Evolutionary conservation across 208 protist genomes (phyloP), one percentile per base, ranked within the genome.

Genomic region (Leishmania mexicana): DNA sequence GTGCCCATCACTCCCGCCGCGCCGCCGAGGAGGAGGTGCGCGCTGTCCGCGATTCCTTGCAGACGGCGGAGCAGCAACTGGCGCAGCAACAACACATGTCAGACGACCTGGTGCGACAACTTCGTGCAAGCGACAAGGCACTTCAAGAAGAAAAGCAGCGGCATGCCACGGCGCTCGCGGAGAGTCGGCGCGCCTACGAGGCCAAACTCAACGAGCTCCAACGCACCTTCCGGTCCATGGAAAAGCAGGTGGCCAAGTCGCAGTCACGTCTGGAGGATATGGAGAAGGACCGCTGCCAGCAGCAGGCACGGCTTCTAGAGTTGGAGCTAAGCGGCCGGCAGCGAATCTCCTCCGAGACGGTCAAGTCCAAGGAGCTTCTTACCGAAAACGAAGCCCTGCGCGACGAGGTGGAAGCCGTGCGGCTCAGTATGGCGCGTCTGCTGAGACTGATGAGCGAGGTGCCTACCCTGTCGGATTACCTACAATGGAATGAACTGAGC

Each of bases 391-490:
- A 87, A 42, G 80, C 80, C 11, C 74, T 96, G 42, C 85, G 84
- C 60, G 89, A 92, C 71, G 88, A 94, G 68, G 86, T 94, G 31
- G 86, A 92, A 51, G 89, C 81, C 8, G 85, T 88, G 60, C 93
- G 85, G 57, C 79, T 93, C 8, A 96, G 94, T 80, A 90, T 94
- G 85, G 88, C 90, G 38, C 90, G 93, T 10, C 83, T 97, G 81
- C 85, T 97, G 79, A 88, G 84, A n/a, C 75, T 97, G 35, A 83
- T 97, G 67, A 79, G 83, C 10, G 85, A 94, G 70, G 90, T 97
- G n/a, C 94, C 94, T n/a, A 76, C 83, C 24, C 80, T 97, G 76
- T 78, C 77, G 17, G 81, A 88, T 40, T 95, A 91, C 76, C 76
- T 97, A 68, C 70, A 73, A 78, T 91, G 85, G 90, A 90, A 88